Base-by-base conservation (phyloP, 768 basidiomycete genomes). In the Goffeauzyma gilvescens region DNA sequence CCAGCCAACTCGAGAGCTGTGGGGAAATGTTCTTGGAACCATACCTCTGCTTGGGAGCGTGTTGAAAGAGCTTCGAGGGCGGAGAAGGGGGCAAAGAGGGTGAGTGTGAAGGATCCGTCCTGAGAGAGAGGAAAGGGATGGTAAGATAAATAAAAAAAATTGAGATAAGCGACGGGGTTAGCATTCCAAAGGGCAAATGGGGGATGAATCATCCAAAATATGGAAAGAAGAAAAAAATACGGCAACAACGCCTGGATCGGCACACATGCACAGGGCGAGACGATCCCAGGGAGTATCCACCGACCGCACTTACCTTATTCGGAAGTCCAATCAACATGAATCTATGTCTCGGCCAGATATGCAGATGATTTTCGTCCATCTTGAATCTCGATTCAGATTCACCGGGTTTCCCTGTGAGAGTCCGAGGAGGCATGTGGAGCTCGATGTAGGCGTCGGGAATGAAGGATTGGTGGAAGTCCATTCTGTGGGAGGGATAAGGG, bases 301-400 rank as follows among this genome's bases (percentile, higher is more conserved):
- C 20, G 6, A 39, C 15, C 6, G 40, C 46, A 59, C 68, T 67
- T 67, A 90, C 90, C 72, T 82, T 79, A 70, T 98, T 98, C 52
- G 90, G 87, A 44, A 98, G 76, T 17, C 86, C 90, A 57, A 98
- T 95, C 56, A 98, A 75, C 90, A 98, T 98, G 72, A 96, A 96
- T 35, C 86, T 84, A 65, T 87, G 83, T 60, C 90, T 80, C 51
- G 90, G 93, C 90, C 90, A 98, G 57, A 98, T 95, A 68, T 98
- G 90, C 53, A 98, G 77, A 65, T 96, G 82, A 65, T 81, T 80
- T 55, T 83, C 81, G 71, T 89, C 85, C 64, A 98, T 78, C 45
- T 76, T 69, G 69, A 81, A 96, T 71, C 70, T 61, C 74, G 81
- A 62, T 69, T 66, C 55, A 59, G n/a, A n/a, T 57, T 63, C 72